phyloP scores from a whole-genome alignment of 2,329 filamentous ascomycete genomes.

The Colletotrichum liaoningense region DNA sequence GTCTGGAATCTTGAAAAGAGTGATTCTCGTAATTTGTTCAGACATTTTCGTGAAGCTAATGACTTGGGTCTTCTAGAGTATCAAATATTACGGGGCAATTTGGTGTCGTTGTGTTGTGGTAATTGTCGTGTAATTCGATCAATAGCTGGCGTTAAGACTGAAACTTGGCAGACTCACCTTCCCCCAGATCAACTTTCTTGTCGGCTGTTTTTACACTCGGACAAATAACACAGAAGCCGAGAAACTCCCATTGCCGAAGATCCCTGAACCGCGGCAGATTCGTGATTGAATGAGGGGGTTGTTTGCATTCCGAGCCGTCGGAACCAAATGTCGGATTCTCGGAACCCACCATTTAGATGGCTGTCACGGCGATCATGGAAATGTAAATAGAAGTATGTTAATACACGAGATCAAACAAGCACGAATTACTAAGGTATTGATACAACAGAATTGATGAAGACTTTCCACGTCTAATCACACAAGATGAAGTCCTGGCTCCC shows the following conservation, averaged over 20 bases:
- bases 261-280: not conserved
- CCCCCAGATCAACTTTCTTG: not conserved
- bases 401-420: not conserved
- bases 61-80: not conserved
- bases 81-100: not conserved
- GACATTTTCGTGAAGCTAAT: constrained; percentile 7
- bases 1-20: constrained; percentile 51
- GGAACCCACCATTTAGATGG: not conserved
- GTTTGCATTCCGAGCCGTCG: constrained; percentile 1
- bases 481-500: constrained; percentile 35
- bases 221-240: not conserved
- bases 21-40: constrained; percentile 43
- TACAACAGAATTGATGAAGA: not conserved
- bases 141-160: not conserved
- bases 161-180: not conserved
- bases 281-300: not conserved
- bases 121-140: too few species aligned
- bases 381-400: not conserved
- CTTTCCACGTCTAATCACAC: not conserved
- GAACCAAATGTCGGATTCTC: constrained; percentile 15
- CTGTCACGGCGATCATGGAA: not conserved
- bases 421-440: not conserved
- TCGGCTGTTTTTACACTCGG: not conserved
- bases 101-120: not conserved
- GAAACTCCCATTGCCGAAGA: not conserved